Base-by-base conservation (phyloP, 2,329 filamentous ascomycete species). In the Colletotrichum shisoi region DNA sequence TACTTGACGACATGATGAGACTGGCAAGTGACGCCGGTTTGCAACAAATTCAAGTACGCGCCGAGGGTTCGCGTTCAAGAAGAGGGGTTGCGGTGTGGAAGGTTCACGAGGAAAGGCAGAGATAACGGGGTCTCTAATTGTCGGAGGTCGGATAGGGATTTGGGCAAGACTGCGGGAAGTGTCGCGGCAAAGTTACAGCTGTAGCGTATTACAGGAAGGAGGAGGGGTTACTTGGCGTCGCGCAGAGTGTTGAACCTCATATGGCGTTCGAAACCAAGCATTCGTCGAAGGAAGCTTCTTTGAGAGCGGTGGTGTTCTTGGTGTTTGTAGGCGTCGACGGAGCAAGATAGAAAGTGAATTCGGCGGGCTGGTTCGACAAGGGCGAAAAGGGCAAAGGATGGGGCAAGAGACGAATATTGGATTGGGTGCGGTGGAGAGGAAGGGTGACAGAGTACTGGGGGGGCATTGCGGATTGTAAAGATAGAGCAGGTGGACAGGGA, bases 1-100 rank as follows among this genome's bases (percentile, higher is more conserved):
- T 69, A 49, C 64, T 68, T 15, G 70, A 70, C n/a, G 68, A 68
- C 70, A 65, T 71, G 52, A 31, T 31, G 27, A 57, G 39, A 11
- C 19, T 39, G 21, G 45, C 39, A n/a, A n/a, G n/a, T 37, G 19
- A 11, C 12, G 13, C 24, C 19, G 39, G 17, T 57, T 39, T 40
- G 53, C 12, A 27, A n/a, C 8, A 12, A 40, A 31, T 59, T 11
- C 45, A 51, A 51, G 31, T n/a, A 59, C 21, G 19, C 21, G 15
- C 19, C 17, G 17, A 54, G n/a, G 15, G 15, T 21, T 15, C 9
- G 40, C 37, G 27, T 19, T 65, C 49, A 49, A 52, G 13, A 42
- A 46, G 17, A 8, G 31, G 59, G 54, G 15, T 6, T 17, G 15
- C 27, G 34, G 24, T 13, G 31, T 11, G 34, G 24, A 61, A 24